These are phyloP conservation scores for Pseudomassariella vexata DNA, from an alignment of 2,329 filamentous ascomycete genomes.

Conservation along the genomic window DNA sequence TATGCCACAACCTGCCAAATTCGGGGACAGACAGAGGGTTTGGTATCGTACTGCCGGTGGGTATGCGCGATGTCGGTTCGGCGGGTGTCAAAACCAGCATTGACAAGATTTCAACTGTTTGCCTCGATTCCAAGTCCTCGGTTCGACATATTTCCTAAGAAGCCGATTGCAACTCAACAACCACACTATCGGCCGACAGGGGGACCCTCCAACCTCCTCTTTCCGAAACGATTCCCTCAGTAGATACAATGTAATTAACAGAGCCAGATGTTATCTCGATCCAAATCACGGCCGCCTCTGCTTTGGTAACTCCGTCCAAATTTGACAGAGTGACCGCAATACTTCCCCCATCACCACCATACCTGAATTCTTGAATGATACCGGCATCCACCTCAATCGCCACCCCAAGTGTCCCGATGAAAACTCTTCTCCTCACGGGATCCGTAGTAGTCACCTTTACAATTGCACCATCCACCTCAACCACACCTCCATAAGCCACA, in stretches of 20 bases:
- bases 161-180: too few relatives aligned
- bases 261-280: slow-evolving; percentile 23
- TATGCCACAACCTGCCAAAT: too few relatives aligned
- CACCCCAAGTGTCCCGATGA: slow-evolving; percentile 39
- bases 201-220: slow-evolving; percentile 23
- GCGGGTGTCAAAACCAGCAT: too few relatives aligned
- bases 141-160: too few relatives aligned
- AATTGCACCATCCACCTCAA: slow-evolving; percentile 14
- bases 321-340: slow-evolving; percentile 26
- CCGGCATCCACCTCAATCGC: slow-evolving; percentile 36
- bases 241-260: slow-evolving; percentile 17
- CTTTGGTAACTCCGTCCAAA: slow-evolving; percentile 17
- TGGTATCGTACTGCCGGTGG: too few relatives aligned
- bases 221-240: slow-evolving; percentile 11
- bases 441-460: slow-evolving; percentile 36
- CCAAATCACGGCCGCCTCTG: slow-evolving; percentile 27
- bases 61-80: too few relatives aligned
- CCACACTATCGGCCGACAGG: too few relatives aligned
- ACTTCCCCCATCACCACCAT: slow-evolving; percentile 15
- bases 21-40: too few relatives aligned
- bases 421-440: slow-evolving; percentile 40
- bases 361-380: slow-evolving; percentile 31
- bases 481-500: slow-evolving; percentile 42
- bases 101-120: too few relatives aligned
- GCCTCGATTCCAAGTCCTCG: too few relatives aligned